These are phyloP conservation scores for Huntiella omanensis DNA, from an alignment of 2,329 filamentous ascomycete genomes.

Conservation along the genomic window DNA sequence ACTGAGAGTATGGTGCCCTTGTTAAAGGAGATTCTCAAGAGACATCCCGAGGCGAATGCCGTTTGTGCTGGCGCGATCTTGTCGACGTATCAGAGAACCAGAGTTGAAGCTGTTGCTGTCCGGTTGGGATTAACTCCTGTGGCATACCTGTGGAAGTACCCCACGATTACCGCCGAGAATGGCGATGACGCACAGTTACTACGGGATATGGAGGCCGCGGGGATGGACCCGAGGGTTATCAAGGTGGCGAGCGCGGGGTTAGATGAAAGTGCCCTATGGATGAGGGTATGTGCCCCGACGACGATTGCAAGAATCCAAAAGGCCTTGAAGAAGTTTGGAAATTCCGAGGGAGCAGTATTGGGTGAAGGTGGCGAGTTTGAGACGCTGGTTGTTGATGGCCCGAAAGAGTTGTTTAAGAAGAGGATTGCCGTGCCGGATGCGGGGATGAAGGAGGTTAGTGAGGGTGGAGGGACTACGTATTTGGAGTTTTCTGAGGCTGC, in stretches of 20 bases:
- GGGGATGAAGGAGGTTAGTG: constrained; percentile 34
- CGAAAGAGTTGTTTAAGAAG: constrained; percentile 49
- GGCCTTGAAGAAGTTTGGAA: constrained; percentile 48
- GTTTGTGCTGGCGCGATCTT: constrained; percentile 82
- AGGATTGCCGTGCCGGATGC: constrained; percentile 42
- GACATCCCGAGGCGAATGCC: constrained; percentile 67
- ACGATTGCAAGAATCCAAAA: constrained; percentile 29
- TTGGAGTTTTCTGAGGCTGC: constrained; percentile 41
- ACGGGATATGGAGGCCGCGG: constrained; percentile 59
- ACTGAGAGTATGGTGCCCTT: constrained; percentile 73
- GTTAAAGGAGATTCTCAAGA: constrained; percentile 43
- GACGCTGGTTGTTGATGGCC: constrained; percentile 73
- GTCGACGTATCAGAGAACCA: constrained; percentile 85
- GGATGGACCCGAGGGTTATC: constrained; percentile 76
- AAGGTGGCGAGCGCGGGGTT: constrained; percentile 88
- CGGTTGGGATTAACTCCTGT: constrained; percentile 67
- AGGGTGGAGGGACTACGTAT: constrained; percentile 64
- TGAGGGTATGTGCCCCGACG: constrained; percentile 45
- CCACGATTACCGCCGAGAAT: constrained; percentile 39
- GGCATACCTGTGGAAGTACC: constrained; percentile 85
- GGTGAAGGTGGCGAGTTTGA: constrained; percentile 96
- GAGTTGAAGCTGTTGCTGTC: constrained; percentile 82
- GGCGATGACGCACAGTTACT: constrained; percentile 41
- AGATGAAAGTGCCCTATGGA: constrained; percentile 64
- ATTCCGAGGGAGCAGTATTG: constrained; percentile 47